These are phyloP conservation scores for Haplosporangium gracile DNA, from an alignment of 192 early-diverging fungal species.

Conservation along the genomic window DNA sequence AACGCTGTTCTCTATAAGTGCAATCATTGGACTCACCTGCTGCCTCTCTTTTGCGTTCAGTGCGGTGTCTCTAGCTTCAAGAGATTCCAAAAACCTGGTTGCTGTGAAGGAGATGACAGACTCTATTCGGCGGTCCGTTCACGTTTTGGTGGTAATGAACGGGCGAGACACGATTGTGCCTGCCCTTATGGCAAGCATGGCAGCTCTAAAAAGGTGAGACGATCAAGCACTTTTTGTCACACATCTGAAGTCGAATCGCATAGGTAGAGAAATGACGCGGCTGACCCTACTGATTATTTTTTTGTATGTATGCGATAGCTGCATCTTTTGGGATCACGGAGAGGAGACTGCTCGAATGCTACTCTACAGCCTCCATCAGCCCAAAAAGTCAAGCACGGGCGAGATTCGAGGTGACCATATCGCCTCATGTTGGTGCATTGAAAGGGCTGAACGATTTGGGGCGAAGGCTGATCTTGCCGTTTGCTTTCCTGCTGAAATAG, in stretches of 20 bases:
- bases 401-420: conserved; percentile 10
- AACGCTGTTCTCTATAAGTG: background rate
- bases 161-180: conserved; percentile 27
- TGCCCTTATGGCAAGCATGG: conserved; percentile 24
- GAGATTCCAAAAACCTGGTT: background rate
- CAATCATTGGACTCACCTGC: background rate
- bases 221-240: no score
- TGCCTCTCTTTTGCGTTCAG: background rate
- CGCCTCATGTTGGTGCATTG: background rate
- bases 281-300: background rate
- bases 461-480: background rate
- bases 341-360: conserved; percentile 1
- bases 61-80: conserved; percentile 21
- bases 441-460: background rate
- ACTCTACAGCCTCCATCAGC: conserved; percentile 6
- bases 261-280: background rate
- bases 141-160: conserved; percentile 36
- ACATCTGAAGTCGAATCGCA: background rate
- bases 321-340: conserved; percentile 26
- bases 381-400: conserved; percentile 1
- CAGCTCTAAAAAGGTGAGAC: conserved; percentile 11
- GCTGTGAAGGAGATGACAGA: background rate
- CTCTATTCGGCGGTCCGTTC: conserved; percentile 14
- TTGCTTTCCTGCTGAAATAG: background rate
- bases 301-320: background rate